Evolutionary conservation across 2,329 filamentous ascomycete genomes (phyloP).

Genomic region (Kalmusia sp.): DNA sequence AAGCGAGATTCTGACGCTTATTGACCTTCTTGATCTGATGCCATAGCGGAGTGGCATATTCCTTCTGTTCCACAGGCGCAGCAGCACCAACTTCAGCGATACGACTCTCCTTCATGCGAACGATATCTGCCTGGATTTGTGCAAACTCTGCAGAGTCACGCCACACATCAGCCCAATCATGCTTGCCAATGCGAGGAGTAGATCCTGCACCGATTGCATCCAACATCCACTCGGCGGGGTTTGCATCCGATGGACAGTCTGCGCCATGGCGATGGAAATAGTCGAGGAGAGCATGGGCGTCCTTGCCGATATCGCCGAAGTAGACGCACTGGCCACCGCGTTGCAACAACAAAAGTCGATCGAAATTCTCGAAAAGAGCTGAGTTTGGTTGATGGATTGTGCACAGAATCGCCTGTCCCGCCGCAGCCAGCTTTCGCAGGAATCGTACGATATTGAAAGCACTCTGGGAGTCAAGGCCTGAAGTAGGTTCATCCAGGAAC

Average conservation of each 20-base stretch:
- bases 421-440: constrained; percentile 76
- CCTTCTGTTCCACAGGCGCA: constrained; percentile 64
- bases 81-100: constrained; percentile 54
- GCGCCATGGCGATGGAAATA: constrained; percentile 63
- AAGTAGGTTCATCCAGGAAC: constrained; percentile 82
- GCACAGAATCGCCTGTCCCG: constrained; percentile 86
- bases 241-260: constrained; percentile 62
- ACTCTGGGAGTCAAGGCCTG: constrained; percentile 74
- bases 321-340: constrained; percentile 83
- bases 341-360: constrained; percentile 79
- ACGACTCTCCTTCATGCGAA: constrained; percentile 69
- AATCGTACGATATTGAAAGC: constrained; percentile 81
- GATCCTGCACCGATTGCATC: constrained; percentile 82
- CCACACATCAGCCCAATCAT: constrained; percentile 85
- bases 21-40: constrained; percentile 82
- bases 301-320: constrained; percentile 82
- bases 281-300: constrained; percentile 73
- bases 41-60: constrained; percentile 81
- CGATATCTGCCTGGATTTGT: constrained; percentile 70
- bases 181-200: constrained; percentile 72
- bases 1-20: constrained; percentile 75
- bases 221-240: constrained; percentile 79
- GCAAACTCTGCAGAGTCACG: constrained; percentile 73
- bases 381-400: constrained; percentile 92
- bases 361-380: constrained; percentile 86